Evolutionary conservation across 129 eudicot species (phyloP).

Genomic region (Scalesia atractyloides): DNA sequence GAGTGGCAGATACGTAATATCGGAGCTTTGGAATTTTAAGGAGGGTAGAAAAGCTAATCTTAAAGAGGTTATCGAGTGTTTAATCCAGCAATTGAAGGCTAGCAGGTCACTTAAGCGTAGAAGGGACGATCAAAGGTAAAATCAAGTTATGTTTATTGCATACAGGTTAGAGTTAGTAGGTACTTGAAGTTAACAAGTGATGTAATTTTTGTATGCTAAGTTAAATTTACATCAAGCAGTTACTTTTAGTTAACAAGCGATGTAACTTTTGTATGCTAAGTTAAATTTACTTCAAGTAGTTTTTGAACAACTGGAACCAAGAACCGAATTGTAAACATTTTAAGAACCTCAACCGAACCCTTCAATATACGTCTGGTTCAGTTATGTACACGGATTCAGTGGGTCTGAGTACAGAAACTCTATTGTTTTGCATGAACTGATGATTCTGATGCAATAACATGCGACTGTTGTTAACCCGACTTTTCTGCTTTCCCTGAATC

Average conservation of each 20-base stretch:
- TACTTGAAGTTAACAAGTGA: constrained; percentile 20
- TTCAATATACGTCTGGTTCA: no score
- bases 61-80: constrained; percentile 53
- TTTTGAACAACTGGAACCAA: background rate
- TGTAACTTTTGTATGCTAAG: background rate
- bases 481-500: no score
- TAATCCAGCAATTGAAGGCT: constrained; percentile 50
- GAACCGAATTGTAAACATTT: no score
- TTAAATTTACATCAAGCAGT: constrained; percentile 5
- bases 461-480: no score
- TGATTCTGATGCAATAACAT: no score
- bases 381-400: no score
- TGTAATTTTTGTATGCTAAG: constrained; percentile 20
- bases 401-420: no score
- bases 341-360: no score
- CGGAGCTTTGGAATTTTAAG: constrained; percentile 76
- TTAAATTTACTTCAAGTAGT: constrained; percentile 1
- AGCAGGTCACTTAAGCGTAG: constrained; percentile 48
- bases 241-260: background rate
- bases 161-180: constrained; percentile 24
- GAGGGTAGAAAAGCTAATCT: constrained; percentile 61
- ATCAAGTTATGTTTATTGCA: constrained; percentile 11
- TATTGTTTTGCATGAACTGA: no score
- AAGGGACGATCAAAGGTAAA: constrained; percentile 37
- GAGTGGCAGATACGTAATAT: constrained; percentile 64